Conservation (phyloP, 805 yeast genomes). For the Ogataea haglerorum region DNA sequence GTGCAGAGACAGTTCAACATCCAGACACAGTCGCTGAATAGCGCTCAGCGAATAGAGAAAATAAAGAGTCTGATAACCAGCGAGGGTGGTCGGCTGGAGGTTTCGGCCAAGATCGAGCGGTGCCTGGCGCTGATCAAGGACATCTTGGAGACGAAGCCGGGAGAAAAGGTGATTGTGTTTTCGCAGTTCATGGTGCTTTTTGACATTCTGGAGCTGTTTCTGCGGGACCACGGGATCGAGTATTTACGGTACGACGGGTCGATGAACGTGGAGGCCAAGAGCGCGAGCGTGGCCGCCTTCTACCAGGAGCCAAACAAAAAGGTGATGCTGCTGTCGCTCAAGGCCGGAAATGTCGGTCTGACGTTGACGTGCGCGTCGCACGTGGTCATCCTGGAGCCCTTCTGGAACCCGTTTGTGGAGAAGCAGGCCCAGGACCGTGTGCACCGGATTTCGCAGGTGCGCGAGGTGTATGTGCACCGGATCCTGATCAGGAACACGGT, state of each 20-base stretch:
- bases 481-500: constrained; percentile 68
- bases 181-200: constrained; percentile 83
- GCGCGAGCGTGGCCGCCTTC: constrained; percentile 59
- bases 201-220: constrained; percentile 55
- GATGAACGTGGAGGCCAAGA: constrained; percentile 68
- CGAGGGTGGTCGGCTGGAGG: constrained; percentile 42
- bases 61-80: constrained; percentile 28
- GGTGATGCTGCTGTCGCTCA: constrained; percentile 75
- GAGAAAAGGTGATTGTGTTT: constrained; percentile 78
- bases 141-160: constrained; percentile 47
- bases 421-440: constrained; percentile 97
- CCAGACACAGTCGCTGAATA: constrained; percentile 23
- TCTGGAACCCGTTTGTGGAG: constrained; percentile 97
- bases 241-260: constrained; percentile 76
- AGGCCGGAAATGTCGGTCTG: constrained; percentile 94
- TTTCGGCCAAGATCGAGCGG: constrained; percentile 69
- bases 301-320: constrained; percentile 49
- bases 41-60: constrained; percentile 25
- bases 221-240: constrained; percentile 45
- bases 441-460: constrained; percentile 87
- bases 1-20: constrained; percentile 23
- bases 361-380: constrained; percentile 94
- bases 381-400: constrained; percentile 89
- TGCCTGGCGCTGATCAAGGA: constrained; percentile 54
- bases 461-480: constrained; percentile 73